Conservation (phyloP, 2,329 filamentous ascomycete species). For the Malbranchea cinnamomea region DNA sequence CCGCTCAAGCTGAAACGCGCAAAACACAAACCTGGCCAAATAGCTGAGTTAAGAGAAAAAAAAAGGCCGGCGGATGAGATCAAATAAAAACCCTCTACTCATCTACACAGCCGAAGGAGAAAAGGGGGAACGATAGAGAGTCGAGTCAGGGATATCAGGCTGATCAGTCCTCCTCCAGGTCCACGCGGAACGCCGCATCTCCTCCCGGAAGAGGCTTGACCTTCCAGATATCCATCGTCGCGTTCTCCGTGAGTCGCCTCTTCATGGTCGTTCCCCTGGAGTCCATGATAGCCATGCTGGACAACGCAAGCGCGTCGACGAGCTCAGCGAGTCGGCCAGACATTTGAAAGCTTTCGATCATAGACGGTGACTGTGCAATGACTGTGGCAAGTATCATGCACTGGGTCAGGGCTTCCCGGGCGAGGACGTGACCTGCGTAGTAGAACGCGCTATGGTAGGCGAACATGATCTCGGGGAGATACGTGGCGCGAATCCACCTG, state of each 20-base stretch:
- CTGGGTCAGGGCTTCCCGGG: slow-evolving; percentile 62
- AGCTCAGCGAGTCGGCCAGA: slow-evolving; percentile 59
- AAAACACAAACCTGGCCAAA: no score
- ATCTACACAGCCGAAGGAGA: no score
- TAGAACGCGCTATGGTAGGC: slow-evolving; percentile 72
- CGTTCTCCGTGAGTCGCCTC: slow-evolving; percentile 22
- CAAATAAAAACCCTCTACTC: no score
- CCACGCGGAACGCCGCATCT: no score
- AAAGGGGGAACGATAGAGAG: no score
- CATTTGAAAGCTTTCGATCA: slow-evolving; percentile 49
- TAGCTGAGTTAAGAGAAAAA: no score
- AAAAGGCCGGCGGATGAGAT: no score
- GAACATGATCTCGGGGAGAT: slow-evolving; percentile 73
- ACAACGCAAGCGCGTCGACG: slow-evolving; percentile 59
- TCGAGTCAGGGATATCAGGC: no score
- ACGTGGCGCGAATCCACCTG: slow-evolving; percentile 52
- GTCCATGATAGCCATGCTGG: slow-evolving; percentile 51
- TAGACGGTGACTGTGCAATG: slow-evolving; percentile 53
- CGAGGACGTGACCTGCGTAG: slow-evolving; percentile 58
- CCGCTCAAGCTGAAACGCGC: no score
- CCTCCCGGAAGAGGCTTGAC: slow-evolving; percentile 11
- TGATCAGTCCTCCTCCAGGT: no score
- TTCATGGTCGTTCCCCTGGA: slow-evolving; percentile 18
- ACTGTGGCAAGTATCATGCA: slow-evolving; percentile 77
- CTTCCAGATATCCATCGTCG: slow-evolving; percentile 17